Evolutionary conservation across 2,329 filamentous ascomycete species (phyloP), one percentile per base, ranked within the genome.

Genomic region (Cytospora paraplurivora): DNA sequence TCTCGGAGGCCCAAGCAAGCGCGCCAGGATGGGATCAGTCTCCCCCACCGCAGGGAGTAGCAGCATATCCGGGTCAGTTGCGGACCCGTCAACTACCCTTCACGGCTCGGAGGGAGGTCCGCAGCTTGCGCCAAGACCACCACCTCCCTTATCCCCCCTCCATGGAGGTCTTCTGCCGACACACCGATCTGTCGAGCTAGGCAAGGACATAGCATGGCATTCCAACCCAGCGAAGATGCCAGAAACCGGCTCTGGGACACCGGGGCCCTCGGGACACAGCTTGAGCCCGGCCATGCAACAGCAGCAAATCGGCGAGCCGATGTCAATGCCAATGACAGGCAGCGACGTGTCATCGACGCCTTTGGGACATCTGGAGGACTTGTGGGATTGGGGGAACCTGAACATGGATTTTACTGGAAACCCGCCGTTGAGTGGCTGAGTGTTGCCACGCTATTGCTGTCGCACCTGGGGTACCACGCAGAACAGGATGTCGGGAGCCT

Each of bases 341-440:
- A 57, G 17, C 55, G 17, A n/a, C 10, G 21, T 50, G 38, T 34
- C 55, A 1, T 32, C 55, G 19, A 47, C 35, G 41, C 41, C 38
- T 6, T 34, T 49, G 55, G 55, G 35, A 33, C 55, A 57, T 15
- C 13, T 57, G 38, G 38, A 32, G 32, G 49, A 57, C 27, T 37
- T 57, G 15, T 57, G 55, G 55, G 55, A 57, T 32, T 57, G 55
- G 55, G 55, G 55, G 12, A 49, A 57, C 27, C 55, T 57, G 38
- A 57, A 57, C 21, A 57, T 57, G 55, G 41, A 57, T 13, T 34
- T 49, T 17, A 19, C 44, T 21, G 44, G 44, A 3, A 12, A 21
- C 10, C 11, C 21, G 7, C n/a, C 44, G 7, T 47, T 47, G 21
- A 19, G 8, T 21, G 44, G 5, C 10, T 47, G n/a, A 47, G 10